Evolutionary conservation across 2,329 filamentous ascomycete species (phyloP), one percentile per base, ranked within the genome.

Genomic region (Trematosphaeria pertusa): DNA sequence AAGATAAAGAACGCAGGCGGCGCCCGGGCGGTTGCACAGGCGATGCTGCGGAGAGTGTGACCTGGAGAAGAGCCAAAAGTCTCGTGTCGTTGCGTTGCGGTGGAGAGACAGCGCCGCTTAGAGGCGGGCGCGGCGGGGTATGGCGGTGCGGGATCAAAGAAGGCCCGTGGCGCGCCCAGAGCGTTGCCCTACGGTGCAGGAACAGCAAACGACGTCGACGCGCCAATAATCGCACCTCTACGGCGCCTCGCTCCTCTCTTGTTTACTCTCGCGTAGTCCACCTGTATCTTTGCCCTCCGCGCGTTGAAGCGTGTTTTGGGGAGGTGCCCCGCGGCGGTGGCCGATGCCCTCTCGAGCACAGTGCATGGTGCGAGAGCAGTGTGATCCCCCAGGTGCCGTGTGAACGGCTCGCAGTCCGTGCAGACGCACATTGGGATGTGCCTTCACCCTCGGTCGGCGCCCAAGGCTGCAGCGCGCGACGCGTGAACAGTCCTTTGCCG

Each of bases 391-490:
- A 8, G 24, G 12, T 28, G 37, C 30, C 43, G 31, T 18, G 28
- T 34, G 37, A 24, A 18, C 30, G 37, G 36, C 39, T 28, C 43
- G 24, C 15, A 4, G 37, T 47, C 36, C 28, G 43, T 41, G 43
- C 43, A 21, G 17, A 10, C 35, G 37, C 43, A 47, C 19, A 28
- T 33, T 22, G 38, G 24, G 28, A 21, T 42, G 24, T 12, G 24
- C 18, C 31, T 33, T 30, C 20, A 21, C 18, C 14, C 43, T 28
- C n/a, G n/a, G 31, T 15, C 31, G 31, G 31, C 10, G 9, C 31
- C 31, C 10, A 33, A 15, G 31, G 31, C 14, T 33, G 31, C 9
- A 15, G 10, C 14, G 26, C n/a, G 12, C 33, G 24, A 28, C 24
- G 24, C 24, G 24, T 28, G 24, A 28, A 28, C 24, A 12, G n/a